Evolutionary conservation across 371 early-diverging fungal species (phyloP).

Genomic region (Saksenaea oblongispora): DNA sequence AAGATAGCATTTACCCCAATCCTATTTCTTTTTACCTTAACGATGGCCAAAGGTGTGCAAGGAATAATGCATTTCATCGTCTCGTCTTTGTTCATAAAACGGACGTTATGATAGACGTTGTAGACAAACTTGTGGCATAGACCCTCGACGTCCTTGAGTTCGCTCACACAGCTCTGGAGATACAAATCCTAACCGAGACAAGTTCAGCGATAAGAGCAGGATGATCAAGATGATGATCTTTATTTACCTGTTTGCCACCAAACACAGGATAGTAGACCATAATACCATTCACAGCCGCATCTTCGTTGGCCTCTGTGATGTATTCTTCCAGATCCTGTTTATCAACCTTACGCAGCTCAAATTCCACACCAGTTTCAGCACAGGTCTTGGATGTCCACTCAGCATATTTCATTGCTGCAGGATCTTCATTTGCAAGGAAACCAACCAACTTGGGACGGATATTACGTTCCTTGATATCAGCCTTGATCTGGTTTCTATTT

Average conservation of each 20-base stretch:
- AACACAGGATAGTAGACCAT: conserved; percentile 97
- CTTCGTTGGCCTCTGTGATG: conserved; percentile 88
- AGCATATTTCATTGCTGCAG: conserved; percentile 87
- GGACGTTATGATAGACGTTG: conserved; percentile 95
- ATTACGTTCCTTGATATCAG: conserved; percentile 66
- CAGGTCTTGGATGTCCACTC: conserved; percentile 93
- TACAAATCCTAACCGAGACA: conserved; percentile 74
- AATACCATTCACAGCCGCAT: conserved; percentile 83
- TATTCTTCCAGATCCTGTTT: conserved; percentile 84
- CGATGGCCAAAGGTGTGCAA: conserved; percentile 93
- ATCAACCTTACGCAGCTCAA: conserved; percentile 84
- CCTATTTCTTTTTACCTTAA: conserved; percentile 84
- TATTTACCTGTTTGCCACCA: conserved; percentile 78
- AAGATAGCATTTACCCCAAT: not conserved
- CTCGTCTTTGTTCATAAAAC: conserved; percentile 80
- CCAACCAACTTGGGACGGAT: conserved; percentile 89
- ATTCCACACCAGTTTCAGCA: conserved; percentile 86
- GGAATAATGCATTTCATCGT: conserved; percentile 94
- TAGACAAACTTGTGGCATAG: conserved; percentile 91
- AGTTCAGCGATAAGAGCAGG: no score
- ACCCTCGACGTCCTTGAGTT: conserved; percentile 95
- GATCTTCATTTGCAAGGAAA: conserved; percentile 94
- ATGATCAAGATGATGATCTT: not conserved
- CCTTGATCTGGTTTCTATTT: conserved; percentile 80
- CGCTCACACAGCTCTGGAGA: conserved; percentile 87